phyloP scores from a whole-genome alignment of 305 asterid genomes.

The Petunia hybrid region DNA sequence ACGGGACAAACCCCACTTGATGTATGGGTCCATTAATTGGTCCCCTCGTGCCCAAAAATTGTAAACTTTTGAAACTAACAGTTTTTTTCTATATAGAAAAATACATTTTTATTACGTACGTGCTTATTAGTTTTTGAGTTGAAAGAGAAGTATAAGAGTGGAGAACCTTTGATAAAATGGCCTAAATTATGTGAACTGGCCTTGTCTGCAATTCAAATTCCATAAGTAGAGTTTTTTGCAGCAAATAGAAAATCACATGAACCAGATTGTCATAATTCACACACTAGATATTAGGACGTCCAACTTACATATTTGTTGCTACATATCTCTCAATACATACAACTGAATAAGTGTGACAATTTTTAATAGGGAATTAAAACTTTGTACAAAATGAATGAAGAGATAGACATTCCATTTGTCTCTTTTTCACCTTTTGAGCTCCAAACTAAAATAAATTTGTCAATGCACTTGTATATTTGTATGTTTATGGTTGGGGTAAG shows the following conservation, averaged over 20 bases:
- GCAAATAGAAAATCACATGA: slow-evolving; percentile 26
- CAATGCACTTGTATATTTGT: no score
- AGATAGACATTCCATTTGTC: slow-evolving; percentile 24
- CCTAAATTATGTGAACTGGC: not conserved
- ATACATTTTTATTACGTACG: no score
- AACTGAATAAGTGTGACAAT: not conserved
- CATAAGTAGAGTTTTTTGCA: not conserved
- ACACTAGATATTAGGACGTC: not conserved
- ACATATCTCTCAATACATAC: not conserved
- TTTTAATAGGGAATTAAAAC: not conserved
- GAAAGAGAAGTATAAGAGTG: not conserved
- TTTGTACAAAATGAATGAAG: not conserved
- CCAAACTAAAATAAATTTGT: not conserved
- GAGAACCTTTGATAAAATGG: not conserved
- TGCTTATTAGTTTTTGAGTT: not conserved
- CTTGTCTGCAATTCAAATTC: slow-evolving; percentile 9
- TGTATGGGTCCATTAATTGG: not conserved
- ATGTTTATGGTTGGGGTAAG: no score
- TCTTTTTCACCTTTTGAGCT: not conserved
- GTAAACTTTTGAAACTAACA: not conserved
- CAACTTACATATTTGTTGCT: not conserved
- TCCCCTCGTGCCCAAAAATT: slow-evolving; percentile 26
- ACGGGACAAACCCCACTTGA: slow-evolving; percentile 23
- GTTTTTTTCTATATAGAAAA: no score
- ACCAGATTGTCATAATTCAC: not conserved